Base-by-base conservation (phyloP, 352 stramenopile species). In the Phytophthora rubi region DNA sequence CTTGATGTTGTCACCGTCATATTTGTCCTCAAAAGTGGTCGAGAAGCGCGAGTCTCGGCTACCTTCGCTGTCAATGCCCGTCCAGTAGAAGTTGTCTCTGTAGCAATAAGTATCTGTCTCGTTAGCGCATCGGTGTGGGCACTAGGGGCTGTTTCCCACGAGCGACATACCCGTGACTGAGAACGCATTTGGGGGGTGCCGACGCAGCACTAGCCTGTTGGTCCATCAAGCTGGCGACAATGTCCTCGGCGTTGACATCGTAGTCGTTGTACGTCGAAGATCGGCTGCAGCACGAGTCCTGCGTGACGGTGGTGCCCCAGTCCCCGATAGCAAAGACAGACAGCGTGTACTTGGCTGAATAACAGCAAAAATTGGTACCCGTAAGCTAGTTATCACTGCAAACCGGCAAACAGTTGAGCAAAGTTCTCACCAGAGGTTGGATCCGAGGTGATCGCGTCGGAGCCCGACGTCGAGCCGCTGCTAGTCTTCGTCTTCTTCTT, bases 31-130 rank as follows among this genome's bases (percentile, higher is more conserved):
- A 55, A 94, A 94, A 26, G 82, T 91, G 30, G 75, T 75, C 45
- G 82, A 65, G 59, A 94, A 94, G n/a, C 84, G 86, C 33, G 81
- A 75, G 53, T 81, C 68, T 16, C 70, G 75, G 28, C 83, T 84
- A 8, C 62, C 65, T 60, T 76, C 70, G 18, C 64, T 73, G 53
- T 85, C 77, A 37, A 94, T 75, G 18, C 86, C 86, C 65, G 89
- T 87, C 86, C 86, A 94, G 76, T 94, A 94, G 55, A 94, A 94
- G 75, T 91, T 94, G 74, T 94, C 86, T 45, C 80, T 82, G 53
- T 15, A 69, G 39, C 32, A 55, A 37, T 6, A 42, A 23, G 13
- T 21, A 53, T 45, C 32, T 57, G 62, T 13, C 18, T 48, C 35
- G 52, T 59, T 56, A 66, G 57, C 12, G 9, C 44, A 44, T 44